Evolutionary conservation across 371 early-diverging fungal species (phyloP), one percentile per base, ranked within the genome.

Genomic region (Mortierella sp.): DNA sequence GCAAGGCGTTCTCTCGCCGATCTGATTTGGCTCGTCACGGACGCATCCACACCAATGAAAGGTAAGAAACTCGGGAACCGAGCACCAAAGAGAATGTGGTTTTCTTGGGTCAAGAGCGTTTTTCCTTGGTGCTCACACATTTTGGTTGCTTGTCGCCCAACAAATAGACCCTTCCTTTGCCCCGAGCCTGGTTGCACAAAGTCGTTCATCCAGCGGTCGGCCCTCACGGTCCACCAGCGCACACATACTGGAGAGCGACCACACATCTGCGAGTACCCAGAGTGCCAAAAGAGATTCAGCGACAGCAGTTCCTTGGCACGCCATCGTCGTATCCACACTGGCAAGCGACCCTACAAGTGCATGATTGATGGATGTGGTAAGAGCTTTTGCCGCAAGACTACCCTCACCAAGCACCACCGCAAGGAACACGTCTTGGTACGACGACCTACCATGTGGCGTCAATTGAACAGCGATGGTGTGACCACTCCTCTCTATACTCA

Each of bases 211-310:
- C 93, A 81, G 80, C 82, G 90, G 27, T 93, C 93, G 9, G 93
- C 92, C 29, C 78, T 93, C 56, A 91, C 90, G 0, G 92, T 92
- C 29, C 94, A 93, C 71, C 71, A 83, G 54, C 83, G 93, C 50
- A 93, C 93, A 1, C 93, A 93, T 70, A 87, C 93, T 14, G 93
- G 93, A 25, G 93, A 91, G 71, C 82, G 89, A 45, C 93, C 93
- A 3, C 93, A 93, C 67, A 68, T 79, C 55, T 92, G 93, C 66
- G 86, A 88, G 71, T 79, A 83, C 16, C 65, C 78, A 6, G 79
- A 78, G 9, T 89, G 89, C 58, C 78, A 79, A 25, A 86, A 86
- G 65, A 59, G 88, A 9, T 89, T 89, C 76, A 86, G 86, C 54
- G 89, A 89, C 60, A 85, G 86, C 79, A 71, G 82, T 66, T 78